A percentile compares a stretch with the other conserved stretches of the same genome.
Evolutionary conservation across 352 stramenopile genomes (phyloP).

Genomic region (Saprolegnia diclina): DNA sequence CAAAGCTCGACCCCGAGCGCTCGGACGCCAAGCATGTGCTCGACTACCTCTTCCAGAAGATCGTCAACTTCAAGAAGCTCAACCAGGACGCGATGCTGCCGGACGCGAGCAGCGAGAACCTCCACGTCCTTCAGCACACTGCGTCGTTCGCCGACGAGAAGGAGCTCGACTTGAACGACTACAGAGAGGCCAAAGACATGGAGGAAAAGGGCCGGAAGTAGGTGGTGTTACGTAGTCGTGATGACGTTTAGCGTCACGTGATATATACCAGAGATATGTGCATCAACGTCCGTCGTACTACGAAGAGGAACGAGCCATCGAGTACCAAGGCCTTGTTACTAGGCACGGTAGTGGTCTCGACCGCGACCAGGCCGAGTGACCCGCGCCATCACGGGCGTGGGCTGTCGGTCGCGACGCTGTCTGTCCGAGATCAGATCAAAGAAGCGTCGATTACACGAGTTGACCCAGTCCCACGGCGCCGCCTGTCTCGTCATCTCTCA

Average conservation of each 20-base stretch:
- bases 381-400: background rate
- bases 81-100: slow-evolving; percentile 54
- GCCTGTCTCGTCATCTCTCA: background rate
- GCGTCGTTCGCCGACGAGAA: slow-evolving; percentile 13
- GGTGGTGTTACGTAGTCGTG: too few species aligned
- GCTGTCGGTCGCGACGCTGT: background rate
- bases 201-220: slow-evolving; percentile 8
- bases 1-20: slow-evolving; percentile 64
- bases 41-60: slow-evolving; percentile 88
- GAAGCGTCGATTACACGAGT: background rate
- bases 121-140: background rate
- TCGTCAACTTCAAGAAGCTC: slow-evolving; percentile 93
- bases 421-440: background rate
- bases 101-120: background rate
- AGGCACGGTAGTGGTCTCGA: too few species aligned
- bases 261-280: too few species aligned
- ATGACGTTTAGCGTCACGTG: too few species aligned
- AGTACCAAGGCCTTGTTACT: too few species aligned
- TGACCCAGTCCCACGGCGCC: background rate
- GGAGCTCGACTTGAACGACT: slow-evolving; percentile 13
- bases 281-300: too few species aligned
- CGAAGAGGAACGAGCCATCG: too few species aligned
- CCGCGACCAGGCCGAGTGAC: too few species aligned
- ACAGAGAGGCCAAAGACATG: slow-evolving; percentile 12
- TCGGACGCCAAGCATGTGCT: slow-evolving; percentile 86